Percentiles rank a stretch among this genome's conserved stretches.
These are phyloP conservation scores for Candida awuae DNA, from an alignment of 805 yeast species.

Conservation along the genomic window DNA sequence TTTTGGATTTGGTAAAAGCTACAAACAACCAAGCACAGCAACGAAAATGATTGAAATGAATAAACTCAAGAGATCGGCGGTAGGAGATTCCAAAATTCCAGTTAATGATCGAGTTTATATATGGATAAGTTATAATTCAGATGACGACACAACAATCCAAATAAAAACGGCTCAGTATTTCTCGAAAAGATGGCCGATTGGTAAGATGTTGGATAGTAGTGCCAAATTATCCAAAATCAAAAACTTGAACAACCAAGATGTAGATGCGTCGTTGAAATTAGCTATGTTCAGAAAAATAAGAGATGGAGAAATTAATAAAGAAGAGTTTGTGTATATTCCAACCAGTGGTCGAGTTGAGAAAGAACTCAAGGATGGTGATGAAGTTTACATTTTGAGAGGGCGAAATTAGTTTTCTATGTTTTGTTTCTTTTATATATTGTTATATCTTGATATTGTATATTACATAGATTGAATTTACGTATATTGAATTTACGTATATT, in stretches of 20 bases:
- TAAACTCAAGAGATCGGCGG: conserved; percentile 37
- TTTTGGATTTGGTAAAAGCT: background rate
- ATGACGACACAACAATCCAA: conserved; percentile 13
- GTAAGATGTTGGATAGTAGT: conserved; percentile 47
- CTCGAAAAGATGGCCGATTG: conserved; percentile 52
- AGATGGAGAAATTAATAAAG: conserved; percentile 17
- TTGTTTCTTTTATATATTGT: too few species aligned
- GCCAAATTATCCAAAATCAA: conserved; percentile 39
- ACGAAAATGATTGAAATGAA: conserved; percentile 29
- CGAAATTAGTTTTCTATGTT: too few species aligned
- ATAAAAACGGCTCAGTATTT: conserved; percentile 32
- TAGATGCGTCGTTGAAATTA: conserved; percentile 34
- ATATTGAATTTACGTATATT: too few species aligned
- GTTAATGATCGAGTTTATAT: conserved; percentile 40
- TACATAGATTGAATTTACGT: too few species aligned
- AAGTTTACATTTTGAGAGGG: conserved; percentile 47
- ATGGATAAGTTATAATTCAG: conserved; percentile 37
- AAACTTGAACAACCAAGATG: conserved; percentile 42
- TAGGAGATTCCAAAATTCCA: conserved; percentile 43
- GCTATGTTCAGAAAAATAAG: conserved; percentile 36
- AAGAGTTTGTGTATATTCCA: conserved; percentile 25
- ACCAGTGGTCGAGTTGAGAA: conserved; percentile 33
- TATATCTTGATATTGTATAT: too few species aligned
- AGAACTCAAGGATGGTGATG: conserved; percentile 42
- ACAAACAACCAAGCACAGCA: background rate